phyloP scores from a whole-genome alignment of 2,329 filamentous ascomycete genomes.

The Claviceps sorghi region DNA sequence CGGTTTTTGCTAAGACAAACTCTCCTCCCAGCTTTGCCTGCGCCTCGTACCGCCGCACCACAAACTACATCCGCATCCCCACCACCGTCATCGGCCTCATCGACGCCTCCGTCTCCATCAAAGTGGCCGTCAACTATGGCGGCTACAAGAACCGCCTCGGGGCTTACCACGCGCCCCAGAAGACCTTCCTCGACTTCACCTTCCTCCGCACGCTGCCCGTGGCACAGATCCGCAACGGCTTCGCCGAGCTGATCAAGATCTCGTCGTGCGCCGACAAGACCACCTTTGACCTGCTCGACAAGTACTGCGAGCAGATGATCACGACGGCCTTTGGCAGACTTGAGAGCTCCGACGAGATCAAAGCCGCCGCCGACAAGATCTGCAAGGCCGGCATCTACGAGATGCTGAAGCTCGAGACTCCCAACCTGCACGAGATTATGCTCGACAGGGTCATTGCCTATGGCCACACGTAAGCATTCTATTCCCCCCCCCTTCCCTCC shows the following conservation, averaged over 20 bases:
- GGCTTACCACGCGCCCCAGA: constrained; percentile 56
- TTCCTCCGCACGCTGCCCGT: constrained; percentile 55
- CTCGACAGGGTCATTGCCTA: constrained; percentile 61
- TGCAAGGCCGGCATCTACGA: constrained; percentile 55
- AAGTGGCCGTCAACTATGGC: constrained; percentile 65
- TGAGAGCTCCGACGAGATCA: constrained; percentile 28
- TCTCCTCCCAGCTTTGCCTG: constrained; percentile 43
- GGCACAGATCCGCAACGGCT: constrained; percentile 57
- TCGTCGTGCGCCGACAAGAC: constrained; percentile 52
- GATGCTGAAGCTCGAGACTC: constrained; percentile 60
- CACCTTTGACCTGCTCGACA: constrained; percentile 54
- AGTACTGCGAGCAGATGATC: constrained; percentile 55
- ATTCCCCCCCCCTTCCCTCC: too few species aligned
- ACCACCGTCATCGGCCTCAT: constrained; percentile 64
- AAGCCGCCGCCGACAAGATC: constrained; percentile 43
- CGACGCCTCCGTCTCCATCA: constrained; percentile 62
- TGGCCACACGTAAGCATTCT: constrained; percentile 46
- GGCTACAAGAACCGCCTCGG: constrained; percentile 63
- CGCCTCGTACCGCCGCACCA: constrained; percentile 56
- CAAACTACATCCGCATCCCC: constrained; percentile 59
- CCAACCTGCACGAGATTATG: constrained; percentile 59
- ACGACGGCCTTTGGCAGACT: constrained; percentile 47
- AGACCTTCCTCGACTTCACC: constrained; percentile 60
- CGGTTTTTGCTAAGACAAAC: background rate
- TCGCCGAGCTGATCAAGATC: constrained; percentile 64